These are phyloP conservation scores for Coriolopsis trogii DNA, from an alignment of 1,284 basidiomycete genomes.

Conservation along the genomic window DNA sequence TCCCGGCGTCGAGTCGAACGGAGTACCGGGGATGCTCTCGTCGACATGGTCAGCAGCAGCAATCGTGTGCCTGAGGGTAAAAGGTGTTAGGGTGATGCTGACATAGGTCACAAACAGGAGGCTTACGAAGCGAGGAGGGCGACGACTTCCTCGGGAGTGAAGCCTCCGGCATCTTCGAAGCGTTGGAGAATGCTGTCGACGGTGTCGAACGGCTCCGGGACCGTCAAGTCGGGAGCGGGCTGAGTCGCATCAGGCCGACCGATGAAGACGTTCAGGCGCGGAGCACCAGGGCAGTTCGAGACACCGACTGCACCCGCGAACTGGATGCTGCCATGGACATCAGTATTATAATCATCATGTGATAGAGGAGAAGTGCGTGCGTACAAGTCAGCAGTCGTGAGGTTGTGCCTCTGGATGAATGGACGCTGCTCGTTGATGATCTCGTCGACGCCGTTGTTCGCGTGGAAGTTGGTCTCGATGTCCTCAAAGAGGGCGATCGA, in stretches of 20 bases:
- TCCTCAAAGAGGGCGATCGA: conserved; percentile 24
- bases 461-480: conserved; percentile 25
- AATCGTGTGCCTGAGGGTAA: conserved; percentile 19
- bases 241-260: conserved; percentile 23
- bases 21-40: conserved; percentile 21
- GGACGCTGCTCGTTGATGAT: conserved; percentile 27
- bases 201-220: conserved; percentile 30
- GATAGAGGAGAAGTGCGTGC: background rate
- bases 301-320: conserved; percentile 33
- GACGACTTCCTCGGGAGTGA: conserved; percentile 34
- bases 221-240: conserved; percentile 27
- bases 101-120: background rate
- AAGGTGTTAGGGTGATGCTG: background rate
- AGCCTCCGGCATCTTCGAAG: conserved; percentile 29
- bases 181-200: conserved; percentile 26
- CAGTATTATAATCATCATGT: background rate
- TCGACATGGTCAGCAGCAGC: conserved; percentile 25
- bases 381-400: conserved; percentile 31
- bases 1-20: conserved; percentile 22
- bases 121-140: conserved; percentile 33
- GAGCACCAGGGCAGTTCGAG: conserved; percentile 33
- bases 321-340: conserved; percentile 22
- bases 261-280: conserved; percentile 27
- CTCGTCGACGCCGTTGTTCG: conserved; percentile 31
- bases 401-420: conserved; percentile 26